Conservation (phyloP, 225 moss, liverwort and hornwort genomes). For the Neckera pumila region DNA sequence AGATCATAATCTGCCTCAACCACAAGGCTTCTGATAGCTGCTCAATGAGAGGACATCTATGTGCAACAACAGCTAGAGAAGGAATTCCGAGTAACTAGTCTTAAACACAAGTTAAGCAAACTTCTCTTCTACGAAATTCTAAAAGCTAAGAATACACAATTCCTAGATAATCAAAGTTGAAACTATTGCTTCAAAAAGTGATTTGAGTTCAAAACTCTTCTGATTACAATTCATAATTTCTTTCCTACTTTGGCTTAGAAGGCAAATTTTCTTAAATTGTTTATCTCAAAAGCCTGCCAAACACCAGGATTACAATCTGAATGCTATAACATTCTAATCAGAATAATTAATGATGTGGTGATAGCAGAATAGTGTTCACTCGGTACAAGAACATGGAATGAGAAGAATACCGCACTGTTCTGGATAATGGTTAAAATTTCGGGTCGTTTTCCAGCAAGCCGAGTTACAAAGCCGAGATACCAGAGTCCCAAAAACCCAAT, state of each 20-base stretch:
- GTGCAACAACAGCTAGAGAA: not conserved
- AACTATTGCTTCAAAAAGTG: not conserved
- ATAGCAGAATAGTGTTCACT: not conserved
- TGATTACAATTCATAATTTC: not conserved
- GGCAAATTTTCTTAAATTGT: not conserved
- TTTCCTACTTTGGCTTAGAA: not conserved
- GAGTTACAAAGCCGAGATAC: constrained; percentile 83
- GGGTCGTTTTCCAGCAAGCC: constrained; percentile 87
- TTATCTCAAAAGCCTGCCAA: not conserved
- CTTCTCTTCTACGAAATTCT: not conserved
- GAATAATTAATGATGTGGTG: not conserved
- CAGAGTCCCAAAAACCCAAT: constrained; percentile 83
- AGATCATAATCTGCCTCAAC: not conserved
- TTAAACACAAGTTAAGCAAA: not conserved
- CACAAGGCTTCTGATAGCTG: not conserved
- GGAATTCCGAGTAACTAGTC: not conserved
- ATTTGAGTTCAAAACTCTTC: not conserved
- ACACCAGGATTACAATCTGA: not conserved
- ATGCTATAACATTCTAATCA: not conserved
- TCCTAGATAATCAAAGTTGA: not conserved
- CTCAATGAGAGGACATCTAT: not conserved
- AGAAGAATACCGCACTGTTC: constrained; percentile 77
- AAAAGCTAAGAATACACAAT: not conserved
- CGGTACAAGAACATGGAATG: not conserved
- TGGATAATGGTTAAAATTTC: constrained; percentile 91